Base-by-base conservation (phyloP, 768 basidiomycete species). In the Aureoboletus auriporus region DNA sequence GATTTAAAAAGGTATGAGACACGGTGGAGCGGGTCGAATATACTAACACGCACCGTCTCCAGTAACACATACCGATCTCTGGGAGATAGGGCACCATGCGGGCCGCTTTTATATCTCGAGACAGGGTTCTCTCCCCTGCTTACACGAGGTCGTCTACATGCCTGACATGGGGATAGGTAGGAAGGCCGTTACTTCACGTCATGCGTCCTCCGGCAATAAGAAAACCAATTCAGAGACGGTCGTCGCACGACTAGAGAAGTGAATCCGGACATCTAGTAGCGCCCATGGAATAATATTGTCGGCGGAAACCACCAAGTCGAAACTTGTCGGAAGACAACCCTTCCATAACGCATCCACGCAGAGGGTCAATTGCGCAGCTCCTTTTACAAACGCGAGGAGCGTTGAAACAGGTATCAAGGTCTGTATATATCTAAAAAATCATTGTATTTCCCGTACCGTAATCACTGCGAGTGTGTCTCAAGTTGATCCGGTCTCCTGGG, bases 1-100 rank as follows among this genome's bases (percentile, higher is more conserved):
- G 40, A 31, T 23, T 23, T 33, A 33, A 14, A 12, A 11, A 14
- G 14, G 26, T 35, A 47, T 71, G 34, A 70, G 64, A 31, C 14
- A 29, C 13, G 28, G 47, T 10, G 26, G 43, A 11, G 47, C 26
- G 14, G 28, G 42, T 27, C 14, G 42, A 31, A 43, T 29, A 42
- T 29, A 37, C 39, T 16, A 4, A 23, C 20, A 59, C 79, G 69
- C 54, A 82, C 81, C 77, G 73, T 59, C 81, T 75, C 70, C 72
- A 81, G 60, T 75, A 78, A 67, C 81, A 83, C 82, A 83, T 83
- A 17, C 23, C 37, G 47, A 54, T 38, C 12, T n/a, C 50, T 46
- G 52, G 52, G 29, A 46, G 50, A 34, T 43, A 36, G 27, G 38
- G 23, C 20, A 39, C 35, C 35, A 40, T 40, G 44, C 36, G 12